phyloP scores from a whole-genome alignment of 2,329 filamentous ascomycete species.

The Teratosphaeria gauchensis region DNA sequence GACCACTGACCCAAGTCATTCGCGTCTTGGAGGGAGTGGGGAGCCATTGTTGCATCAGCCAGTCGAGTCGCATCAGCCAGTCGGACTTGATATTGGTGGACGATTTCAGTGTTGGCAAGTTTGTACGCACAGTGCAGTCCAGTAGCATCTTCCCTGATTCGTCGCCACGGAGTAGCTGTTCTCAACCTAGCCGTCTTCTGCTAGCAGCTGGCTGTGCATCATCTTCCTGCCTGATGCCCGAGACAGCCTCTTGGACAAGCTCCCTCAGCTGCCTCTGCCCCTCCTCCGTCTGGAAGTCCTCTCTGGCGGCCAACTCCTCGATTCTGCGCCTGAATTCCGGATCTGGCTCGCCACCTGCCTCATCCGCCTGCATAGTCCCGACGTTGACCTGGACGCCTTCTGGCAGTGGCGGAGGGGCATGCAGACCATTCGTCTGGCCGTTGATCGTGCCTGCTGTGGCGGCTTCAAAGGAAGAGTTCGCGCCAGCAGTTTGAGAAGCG shows the following conservation, averaged over 20 bases:
- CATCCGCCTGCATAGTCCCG: slow-evolving; percentile 56
- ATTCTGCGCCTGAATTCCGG: slow-evolving; percentile 77
- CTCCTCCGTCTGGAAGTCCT: slow-evolving; percentile 72
- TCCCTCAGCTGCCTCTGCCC: slow-evolving; percentile 70
- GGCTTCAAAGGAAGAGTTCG: slow-evolving; percentile 11
- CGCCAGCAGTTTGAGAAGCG: slow-evolving; percentile 19
- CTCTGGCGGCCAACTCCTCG: slow-evolving; percentile 73
- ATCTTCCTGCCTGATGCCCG: slow-evolving; percentile 50
- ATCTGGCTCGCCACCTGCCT: slow-evolving; percentile 55
- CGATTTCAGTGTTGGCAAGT: too few species aligned
- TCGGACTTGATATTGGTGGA: too few species aligned
- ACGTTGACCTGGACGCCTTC: slow-evolving; percentile 69
- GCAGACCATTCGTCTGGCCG: slow-evolving; percentile 16
- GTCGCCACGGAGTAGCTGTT: not conserved
- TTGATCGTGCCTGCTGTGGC: slow-evolving; percentile 25
- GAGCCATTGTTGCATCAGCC: too few species aligned
- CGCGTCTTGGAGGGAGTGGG: too few species aligned
- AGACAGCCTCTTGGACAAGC: slow-evolving; percentile 71
- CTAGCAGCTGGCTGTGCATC: slow-evolving; percentile 35
- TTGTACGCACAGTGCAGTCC: too few species aligned
- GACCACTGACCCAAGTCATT: too few species aligned
- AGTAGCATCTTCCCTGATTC: not conserved
- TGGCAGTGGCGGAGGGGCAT: slow-evolving; percentile 55
- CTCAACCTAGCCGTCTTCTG: slow-evolving; percentile 28
- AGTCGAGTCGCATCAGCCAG: too few species aligned